Evolutionary conservation across 164 flowering plant species (phyloP).

Genomic region (Taxillus chinensis): DNA sequence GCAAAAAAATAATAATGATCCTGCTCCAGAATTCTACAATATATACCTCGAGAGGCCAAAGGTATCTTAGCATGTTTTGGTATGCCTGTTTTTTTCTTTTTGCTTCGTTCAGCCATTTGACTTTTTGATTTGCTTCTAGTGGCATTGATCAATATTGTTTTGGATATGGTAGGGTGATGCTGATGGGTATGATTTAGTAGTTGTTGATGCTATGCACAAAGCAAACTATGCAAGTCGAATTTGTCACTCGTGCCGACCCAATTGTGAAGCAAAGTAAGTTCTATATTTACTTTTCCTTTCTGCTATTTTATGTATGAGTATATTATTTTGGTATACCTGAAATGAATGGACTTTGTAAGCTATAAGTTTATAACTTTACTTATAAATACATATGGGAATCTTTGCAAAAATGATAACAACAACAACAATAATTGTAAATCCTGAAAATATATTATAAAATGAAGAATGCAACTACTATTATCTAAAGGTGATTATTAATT

Average conservation of each 20-base stretch:
- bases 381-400: too few species aligned
- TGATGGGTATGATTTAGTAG: conserved; percentile 97
- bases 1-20: conserved; percentile 79
- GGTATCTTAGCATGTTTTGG: conserved; percentile 27
- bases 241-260: conserved; percentile 96
- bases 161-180: conserved; percentile 72
- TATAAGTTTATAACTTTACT: too few species aligned
- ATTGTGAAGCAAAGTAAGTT: conserved; percentile 97
- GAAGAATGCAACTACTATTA: too few species aligned
- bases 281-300: neutral
- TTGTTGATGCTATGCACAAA: conserved; percentile 99
- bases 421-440: too few species aligned
- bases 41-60: conserved; percentile 97
- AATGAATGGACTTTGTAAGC: too few species aligned
- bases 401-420: too few species aligned
- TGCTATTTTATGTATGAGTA: neutral
- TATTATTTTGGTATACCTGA: too few species aligned
- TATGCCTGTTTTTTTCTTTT: neutral
- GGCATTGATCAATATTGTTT: neutral
- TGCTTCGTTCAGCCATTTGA: neutral
- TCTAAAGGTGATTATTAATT: too few species aligned
- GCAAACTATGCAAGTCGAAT: conserved; percentile 99
- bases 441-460: too few species aligned
- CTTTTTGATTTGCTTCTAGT: too few species aligned
- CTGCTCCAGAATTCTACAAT: conserved; percentile 98